Evolutionary conservation across 1,139 yeast species (phyloP).

Genomic region (Candida glucosophila): DNA sequence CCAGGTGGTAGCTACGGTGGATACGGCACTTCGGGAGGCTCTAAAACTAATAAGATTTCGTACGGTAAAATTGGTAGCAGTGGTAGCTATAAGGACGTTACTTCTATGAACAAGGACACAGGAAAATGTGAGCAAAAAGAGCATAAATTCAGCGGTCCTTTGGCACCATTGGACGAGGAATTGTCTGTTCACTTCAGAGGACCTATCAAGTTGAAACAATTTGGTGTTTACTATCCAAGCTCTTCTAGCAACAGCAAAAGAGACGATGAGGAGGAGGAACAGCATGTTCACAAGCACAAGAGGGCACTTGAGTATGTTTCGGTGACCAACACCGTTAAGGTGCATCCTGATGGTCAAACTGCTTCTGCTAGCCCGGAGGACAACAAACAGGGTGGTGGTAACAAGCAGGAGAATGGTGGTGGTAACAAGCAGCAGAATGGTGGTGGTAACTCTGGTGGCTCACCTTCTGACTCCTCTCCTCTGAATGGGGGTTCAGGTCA

Average conservation of each 20-base stretch:
- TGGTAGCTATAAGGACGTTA: conserved; percentile 57
- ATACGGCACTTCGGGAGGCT: too few relatives aligned
- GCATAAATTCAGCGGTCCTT: conserved; percentile 46
- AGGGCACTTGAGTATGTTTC: conserved; percentile 53
- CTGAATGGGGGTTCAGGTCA: conserved; percentile 24
- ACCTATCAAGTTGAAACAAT: conserved; percentile 53
- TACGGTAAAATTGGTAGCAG: conserved; percentile 63
- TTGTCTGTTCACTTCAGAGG: conserved; percentile 79
- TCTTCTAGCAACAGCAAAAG: conserved; percentile 19
- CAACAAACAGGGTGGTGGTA: too few relatives aligned
- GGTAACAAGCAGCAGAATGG: conserved; percentile 24
- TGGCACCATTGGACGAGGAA: conserved; percentile 62
- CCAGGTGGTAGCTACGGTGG: conserved; percentile 74
- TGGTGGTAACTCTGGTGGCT: conserved; percentile 10
- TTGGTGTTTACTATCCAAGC: conserved; percentile 54
- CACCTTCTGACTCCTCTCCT: conserved; percentile 7
- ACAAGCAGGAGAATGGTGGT: conserved; percentile 4
- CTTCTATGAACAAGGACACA: conserved; percentile 36
- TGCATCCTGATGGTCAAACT: conserved; percentile 5
- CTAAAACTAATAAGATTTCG: conserved; percentile 54
- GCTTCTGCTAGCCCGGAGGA: conserved; percentile 21
- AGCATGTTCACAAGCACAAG: conserved; percentile 56
- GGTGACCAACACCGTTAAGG: conserved; percentile 65
- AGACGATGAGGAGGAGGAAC: conserved; percentile 25
- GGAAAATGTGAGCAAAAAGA: conserved; percentile 48